These are phyloP conservation scores for Conringia planisiliqua DNA, from an alignment of 345 rosid species.

Conservation along the genomic window DNA sequence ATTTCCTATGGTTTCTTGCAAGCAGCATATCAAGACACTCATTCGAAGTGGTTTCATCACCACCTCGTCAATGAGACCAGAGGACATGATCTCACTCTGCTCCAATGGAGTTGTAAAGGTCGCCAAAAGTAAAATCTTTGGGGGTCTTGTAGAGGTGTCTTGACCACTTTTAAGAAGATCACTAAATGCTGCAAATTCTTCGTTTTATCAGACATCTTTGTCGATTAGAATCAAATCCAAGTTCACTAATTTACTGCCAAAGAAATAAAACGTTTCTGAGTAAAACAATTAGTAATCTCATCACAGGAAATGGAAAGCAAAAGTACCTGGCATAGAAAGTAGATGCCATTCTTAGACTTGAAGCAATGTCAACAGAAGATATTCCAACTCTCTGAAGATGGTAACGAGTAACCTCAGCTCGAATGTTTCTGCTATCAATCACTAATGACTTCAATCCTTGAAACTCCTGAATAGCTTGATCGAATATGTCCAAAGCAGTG, in stretches of 20 bases:
- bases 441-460: constrained; percentile 62
- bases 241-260: constrained; percentile 41
- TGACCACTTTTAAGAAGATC: constrained; percentile 30
- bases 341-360: constrained; percentile 44
- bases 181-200: constrained; percentile 36
- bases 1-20: constrained; percentile 68
- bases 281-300: neutral
- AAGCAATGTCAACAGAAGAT: constrained; percentile 35
- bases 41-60: constrained; percentile 62
- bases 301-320: neutral
- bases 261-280: neutral
- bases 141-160: constrained; percentile 19
- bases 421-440: constrained; percentile 61
- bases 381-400: constrained; percentile 74
- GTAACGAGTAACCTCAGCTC: constrained; percentile 74
- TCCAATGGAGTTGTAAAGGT: constrained; percentile 39
- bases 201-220: constrained; percentile 66
- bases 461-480: constrained; percentile 37
- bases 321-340: constrained; percentile 31
- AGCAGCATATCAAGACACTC: constrained; percentile 55
- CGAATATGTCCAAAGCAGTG: constrained; percentile 32
- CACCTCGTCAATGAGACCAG: constrained; percentile 52
- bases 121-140: constrained; percentile 25
- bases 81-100: constrained; percentile 45
- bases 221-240: constrained; percentile 62